Percentiles rank a stretch among this genome's conserved stretches.
Conservation (phyloP, 2,329 filamentous ascomycete species). For the Verticillium zaregamsianum region DNA sequence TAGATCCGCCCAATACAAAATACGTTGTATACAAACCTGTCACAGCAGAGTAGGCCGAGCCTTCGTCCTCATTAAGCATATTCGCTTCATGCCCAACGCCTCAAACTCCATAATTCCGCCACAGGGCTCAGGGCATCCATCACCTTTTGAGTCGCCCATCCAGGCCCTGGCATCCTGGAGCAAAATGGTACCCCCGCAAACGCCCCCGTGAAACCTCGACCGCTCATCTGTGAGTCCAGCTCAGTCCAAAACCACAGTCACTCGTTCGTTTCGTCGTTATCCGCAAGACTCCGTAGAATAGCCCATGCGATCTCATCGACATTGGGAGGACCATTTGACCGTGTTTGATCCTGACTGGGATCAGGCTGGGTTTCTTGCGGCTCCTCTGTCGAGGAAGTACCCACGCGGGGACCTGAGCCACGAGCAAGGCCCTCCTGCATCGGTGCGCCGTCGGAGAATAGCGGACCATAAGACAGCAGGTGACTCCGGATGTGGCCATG, state of each 20-base stretch:
- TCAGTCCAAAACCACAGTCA: conserved; percentile 4
- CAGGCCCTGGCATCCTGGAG: background rate
- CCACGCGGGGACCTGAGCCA: background rate
- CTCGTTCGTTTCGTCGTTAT: conserved; percentile 5
- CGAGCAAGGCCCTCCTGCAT: background rate
- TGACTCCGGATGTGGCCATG: background rate
- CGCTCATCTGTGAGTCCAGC: background rate
- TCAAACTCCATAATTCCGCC: background rate
- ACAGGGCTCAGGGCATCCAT: background rate
- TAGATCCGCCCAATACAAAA: conserved; percentile 4
- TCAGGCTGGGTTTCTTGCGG: background rate
- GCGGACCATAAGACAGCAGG: background rate
- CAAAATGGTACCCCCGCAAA: background rate
- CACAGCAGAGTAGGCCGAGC: conserved; percentile 6
- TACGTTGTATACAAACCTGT: conserved; percentile 29
- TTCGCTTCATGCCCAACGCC: conserved; percentile 1
- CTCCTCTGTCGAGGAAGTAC: background rate
- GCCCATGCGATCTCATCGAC: background rate
- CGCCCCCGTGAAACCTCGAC: background rate
- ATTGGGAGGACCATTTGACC: background rate
- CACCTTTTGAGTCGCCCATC: background rate
- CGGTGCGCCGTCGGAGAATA: background rate
- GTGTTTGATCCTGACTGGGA: background rate
- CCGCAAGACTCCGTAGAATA: background rate
- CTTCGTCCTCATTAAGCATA: background rate